These are phyloP conservation scores for Rheum nobile DNA, from an alignment of 148 eudicot species.

Conservation along the genomic window DNA sequence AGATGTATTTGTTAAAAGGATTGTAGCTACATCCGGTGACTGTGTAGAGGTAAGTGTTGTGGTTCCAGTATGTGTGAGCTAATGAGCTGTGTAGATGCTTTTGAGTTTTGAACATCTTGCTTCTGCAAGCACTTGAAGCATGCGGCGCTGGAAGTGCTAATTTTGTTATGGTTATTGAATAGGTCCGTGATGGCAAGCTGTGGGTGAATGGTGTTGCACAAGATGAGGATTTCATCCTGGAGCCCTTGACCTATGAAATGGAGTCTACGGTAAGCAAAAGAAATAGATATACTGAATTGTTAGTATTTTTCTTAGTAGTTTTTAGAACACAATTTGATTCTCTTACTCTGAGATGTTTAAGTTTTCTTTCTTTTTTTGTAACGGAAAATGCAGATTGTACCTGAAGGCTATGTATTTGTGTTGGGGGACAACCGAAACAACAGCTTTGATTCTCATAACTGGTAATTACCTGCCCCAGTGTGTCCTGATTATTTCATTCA, in stretches of 20 bases:
- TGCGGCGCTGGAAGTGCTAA: neutral
- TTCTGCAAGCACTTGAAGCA: neutral
- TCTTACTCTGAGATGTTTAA: neutral
- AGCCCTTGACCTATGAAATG: constrained; percentile 81
- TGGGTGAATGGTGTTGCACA: constrained; percentile 52
- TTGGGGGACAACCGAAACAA: constrained; percentile 95
- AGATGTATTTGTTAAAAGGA: constrained; percentile 70
- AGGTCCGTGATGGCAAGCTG: constrained; percentile 71
- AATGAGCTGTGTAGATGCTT: neutral
- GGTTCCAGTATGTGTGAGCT: neutral
- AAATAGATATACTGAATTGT: neutral
- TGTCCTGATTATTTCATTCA: neutral
- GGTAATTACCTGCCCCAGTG: constrained; percentile 28
- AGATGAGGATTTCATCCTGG: constrained; percentile 77
- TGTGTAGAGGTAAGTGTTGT: constrained; percentile 52
- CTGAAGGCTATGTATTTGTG: constrained; percentile 87
- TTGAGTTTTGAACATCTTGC: neutral
- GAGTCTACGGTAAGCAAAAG: constrained; percentile 41
- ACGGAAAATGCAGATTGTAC: constrained; percentile 42
- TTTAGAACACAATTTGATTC: neutral
- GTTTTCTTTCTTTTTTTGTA: neutral
- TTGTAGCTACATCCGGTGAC: constrained; percentile 83
- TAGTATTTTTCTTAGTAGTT: neutral
- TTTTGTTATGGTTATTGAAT: neutral
- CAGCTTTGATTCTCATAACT: constrained; percentile 84